Evolutionary conservation across 768 basidiomycete species (phyloP), one percentile per base, ranked within the genome.

Genomic region (Mycena filopes): DNA sequence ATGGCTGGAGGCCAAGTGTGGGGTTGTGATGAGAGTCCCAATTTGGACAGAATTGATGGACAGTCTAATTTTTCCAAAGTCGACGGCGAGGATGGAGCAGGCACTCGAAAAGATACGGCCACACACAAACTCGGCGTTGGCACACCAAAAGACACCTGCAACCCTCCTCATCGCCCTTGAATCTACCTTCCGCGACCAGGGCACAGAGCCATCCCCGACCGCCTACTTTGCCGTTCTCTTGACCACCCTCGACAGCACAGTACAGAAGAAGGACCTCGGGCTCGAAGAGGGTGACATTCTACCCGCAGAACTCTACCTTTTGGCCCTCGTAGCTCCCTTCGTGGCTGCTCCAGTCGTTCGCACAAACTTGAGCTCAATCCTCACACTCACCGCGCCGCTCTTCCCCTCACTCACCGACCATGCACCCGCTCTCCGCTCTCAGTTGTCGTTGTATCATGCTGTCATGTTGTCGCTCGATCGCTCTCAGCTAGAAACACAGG

Each of bases 211-310:
- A 42, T 84, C 91, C 10, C 84, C 96, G 9, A 95, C 95, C 1
- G 97, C 98, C 31, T 99, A 98, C 81, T 98, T 96, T 78, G 94
- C 95, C n/a, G 91, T 93, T 4, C 83, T 97, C 63, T 81, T 94
- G 51, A 95, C 94, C 15, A 92, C 93, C 10, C 84, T 97, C 31
- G 92, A 94, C 72, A 88, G 90, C 63, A 89, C 90, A 13, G 76
- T 95, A 26, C 87, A 89, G 78, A 89, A 84, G 73, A 83, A 81
- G 71, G 84, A 83, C 70, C 71, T 75, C 58, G 75, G 73, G 70
- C 76, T 82, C 61, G 78, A 77, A 70, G 92, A 95, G 56, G 90
- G 90, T 18, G 92, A 93, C 63, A 81, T 94, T 31, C 81, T 96
- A 15, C 92, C 94, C 20, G 93, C 94, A 28, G 89, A 89, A 55